Percentiles rank a stretch among this genome's conserved stretches.
These are phyloP conservation scores for Willaertia magna DNA, from an alignment of 208 protist species.

Conservation along the genomic window DNA sequence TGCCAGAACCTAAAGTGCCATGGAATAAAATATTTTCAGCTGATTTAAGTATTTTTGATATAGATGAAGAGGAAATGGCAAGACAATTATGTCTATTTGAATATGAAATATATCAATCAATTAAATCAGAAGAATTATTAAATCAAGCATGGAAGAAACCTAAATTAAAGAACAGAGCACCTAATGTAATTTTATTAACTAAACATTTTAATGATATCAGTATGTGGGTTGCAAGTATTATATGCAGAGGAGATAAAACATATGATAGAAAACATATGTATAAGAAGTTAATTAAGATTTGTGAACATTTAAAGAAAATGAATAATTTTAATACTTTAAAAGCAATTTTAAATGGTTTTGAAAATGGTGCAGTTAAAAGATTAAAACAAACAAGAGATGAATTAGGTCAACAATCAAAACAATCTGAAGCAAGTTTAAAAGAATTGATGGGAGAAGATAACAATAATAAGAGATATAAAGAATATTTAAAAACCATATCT, in stretches of 20 bases:
- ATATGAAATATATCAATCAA: neutral
- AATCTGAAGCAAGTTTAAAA: conserved; percentile 11
- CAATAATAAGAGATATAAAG: neutral
- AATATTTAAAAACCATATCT: neutral
- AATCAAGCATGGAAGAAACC: conserved; percentile 15
- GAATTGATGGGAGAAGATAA: conserved; percentile 11
- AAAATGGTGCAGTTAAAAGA: conserved; percentile 4
- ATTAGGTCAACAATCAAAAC: conserved; percentile 10
- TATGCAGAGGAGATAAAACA: neutral
- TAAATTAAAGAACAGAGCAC: neutral
- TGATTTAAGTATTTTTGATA: neutral
- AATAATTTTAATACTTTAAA: conserved; percentile 22
- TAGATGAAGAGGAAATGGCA: conserved; percentile 12
- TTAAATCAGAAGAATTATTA: conserved; percentile 17
- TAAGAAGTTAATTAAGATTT: neutral
- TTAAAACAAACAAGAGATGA: conserved; percentile 24
- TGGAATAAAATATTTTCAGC: neutral
- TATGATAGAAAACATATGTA: neutral
- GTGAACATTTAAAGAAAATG: conserved; percentile 7
- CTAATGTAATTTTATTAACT: conserved; percentile 12
- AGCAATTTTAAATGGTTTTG: conserved; percentile 13
- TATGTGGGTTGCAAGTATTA: neutral
- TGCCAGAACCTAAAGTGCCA: neutral
- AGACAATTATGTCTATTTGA: neutral
- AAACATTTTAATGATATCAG: neutral